These are phyloP conservation scores for Xerocomellus chrysenteron DNA, from an alignment of 768 basidiomycete genomes.

Conservation along the genomic window DNA sequence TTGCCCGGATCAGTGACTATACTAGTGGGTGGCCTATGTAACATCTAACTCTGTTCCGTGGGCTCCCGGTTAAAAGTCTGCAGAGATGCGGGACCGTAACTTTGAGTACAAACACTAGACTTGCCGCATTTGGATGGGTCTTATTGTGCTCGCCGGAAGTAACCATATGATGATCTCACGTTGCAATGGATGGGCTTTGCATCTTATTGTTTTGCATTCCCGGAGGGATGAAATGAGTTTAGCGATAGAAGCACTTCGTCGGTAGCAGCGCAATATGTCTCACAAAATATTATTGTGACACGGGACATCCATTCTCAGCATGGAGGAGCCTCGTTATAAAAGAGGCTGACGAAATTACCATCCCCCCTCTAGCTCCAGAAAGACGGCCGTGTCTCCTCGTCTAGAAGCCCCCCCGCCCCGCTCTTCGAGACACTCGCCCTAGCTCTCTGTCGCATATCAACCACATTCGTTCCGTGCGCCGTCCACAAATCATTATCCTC, in stretches of 20 bases:
- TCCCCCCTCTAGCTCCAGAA: slow-evolving; percentile 4
- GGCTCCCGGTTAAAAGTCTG: not conserved
- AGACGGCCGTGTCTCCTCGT: not conserved
- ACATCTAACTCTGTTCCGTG: not conserved
- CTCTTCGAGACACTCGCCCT: not conserved
- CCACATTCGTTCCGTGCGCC: not conserved
- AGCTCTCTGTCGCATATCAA: not conserved
- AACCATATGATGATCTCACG: slow-evolving; percentile 7
- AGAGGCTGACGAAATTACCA: not conserved
- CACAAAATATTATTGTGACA: not conserved
- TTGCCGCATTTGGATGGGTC: slow-evolving; percentile 18
- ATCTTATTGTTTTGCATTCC: slow-evolving; percentile 23
- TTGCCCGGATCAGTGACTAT: not conserved
- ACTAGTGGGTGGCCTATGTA: not conserved
- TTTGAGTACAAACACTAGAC: slow-evolving; percentile 11
- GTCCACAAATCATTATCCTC: not conserved
- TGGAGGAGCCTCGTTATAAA: slow-evolving; percentile 16
- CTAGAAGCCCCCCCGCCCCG: not conserved
- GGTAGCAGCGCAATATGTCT: not conserved
- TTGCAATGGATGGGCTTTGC: not conserved
- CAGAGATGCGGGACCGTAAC: not conserved
- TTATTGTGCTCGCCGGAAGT: slow-evolving; percentile 19
- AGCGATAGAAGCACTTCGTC: not conserved
- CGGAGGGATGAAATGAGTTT: not conserved
- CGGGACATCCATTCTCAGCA: not conserved